Evolutionary conservation across 495 filamentous ascomycete genomes (phyloP).

Genomic region (Hapsidospora chrysogenum): DNA sequence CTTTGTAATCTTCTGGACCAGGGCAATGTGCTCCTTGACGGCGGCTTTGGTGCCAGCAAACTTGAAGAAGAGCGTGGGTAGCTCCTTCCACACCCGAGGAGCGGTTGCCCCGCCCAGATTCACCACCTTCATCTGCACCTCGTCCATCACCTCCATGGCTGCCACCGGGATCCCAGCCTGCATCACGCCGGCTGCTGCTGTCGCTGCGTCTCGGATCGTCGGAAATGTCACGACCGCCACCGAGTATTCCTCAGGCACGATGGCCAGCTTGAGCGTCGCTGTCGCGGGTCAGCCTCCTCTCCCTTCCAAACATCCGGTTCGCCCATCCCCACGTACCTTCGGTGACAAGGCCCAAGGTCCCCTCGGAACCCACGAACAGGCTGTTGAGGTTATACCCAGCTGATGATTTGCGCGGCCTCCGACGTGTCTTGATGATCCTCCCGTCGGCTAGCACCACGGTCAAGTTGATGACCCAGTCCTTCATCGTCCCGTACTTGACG

Average conservation of each 20-base stretch:
- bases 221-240: conserved; percentile 68
- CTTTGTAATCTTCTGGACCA: conserved; percentile 49
- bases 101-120: conserved; percentile 55
- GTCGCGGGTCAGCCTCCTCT: no score
- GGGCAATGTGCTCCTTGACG: conserved; percentile 49
- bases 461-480: conserved; percentile 71
- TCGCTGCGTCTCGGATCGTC: conserved; percentile 53
- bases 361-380: conserved; percentile 63
- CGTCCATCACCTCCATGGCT: conserved; percentile 69
- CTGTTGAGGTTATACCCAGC: conserved; percentile 70
- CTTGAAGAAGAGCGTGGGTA: conserved; percentile 73
- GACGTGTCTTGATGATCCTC: conserved; percentile 59
- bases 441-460: conserved; percentile 70
- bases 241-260: conserved; percentile 52
- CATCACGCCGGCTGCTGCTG: conserved; percentile 52
- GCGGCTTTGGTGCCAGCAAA: conserved; percentile 56
- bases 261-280: conserved; percentile 55
- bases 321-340: conserved; percentile 30
- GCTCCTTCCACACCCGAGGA: conserved; percentile 52
- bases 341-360: conserved; percentile 61
- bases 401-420: conserved; percentile 58
- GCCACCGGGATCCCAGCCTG: conserved; percentile 57
- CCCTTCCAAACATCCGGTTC: no score
- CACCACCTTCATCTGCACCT: conserved; percentile 66
- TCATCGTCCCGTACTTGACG: conserved; percentile 71